Conservation (phyloP, 2,329 filamentous ascomycete species). For the Corynespora cassiicola region DNA sequence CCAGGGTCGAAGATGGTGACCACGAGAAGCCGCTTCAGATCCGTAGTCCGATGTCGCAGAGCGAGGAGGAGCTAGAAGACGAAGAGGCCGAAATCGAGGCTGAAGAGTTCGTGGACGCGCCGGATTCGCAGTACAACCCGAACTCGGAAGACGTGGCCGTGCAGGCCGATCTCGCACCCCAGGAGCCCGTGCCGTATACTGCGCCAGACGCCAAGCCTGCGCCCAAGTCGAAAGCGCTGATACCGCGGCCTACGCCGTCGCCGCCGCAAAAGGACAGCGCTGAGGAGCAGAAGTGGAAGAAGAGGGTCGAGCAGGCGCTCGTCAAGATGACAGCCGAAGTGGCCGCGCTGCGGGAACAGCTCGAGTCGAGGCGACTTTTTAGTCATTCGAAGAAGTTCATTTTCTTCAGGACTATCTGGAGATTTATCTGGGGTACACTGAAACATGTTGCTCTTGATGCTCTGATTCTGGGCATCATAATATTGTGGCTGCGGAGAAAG, state of each 20-base stretch:
- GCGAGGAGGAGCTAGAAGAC: constrained; percentile 58
- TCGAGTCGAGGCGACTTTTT: constrained; percentile 77
- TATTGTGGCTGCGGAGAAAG: constrained; percentile 75
- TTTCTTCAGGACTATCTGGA: constrained; percentile 70
- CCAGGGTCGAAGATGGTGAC: constrained; percentile 26
- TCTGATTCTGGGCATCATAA: constrained; percentile 67
- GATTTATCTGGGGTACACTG: constrained; percentile 71
- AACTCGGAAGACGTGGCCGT: constrained; percentile 35
- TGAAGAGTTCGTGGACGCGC: constrained; percentile 57
- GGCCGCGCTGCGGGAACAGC: constrained; percentile 88
- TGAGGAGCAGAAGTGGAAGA: constrained; percentile 72
- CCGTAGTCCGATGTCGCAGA: constrained; percentile 85
- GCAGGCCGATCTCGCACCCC: constrained; percentile 16
- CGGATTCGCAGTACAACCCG: constrained; percentile 52
- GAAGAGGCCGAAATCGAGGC: constrained; percentile 37
- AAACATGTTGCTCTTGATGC: constrained; percentile 80
- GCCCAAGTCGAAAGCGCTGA: constrained; percentile 12
- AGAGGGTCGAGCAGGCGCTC: constrained; percentile 82
- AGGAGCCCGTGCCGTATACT: constrained; percentile 16
- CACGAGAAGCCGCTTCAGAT: constrained; percentile 56
- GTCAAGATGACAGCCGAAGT: constrained; percentile 92
- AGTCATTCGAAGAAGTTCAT: constrained; percentile 67
- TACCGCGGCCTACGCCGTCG: constrained; percentile 14
- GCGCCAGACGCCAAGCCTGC: constrained; percentile 14
- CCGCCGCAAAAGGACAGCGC: constrained; percentile 20